phyloP scores from a whole-genome alignment of 164 flowering plant genomes.

The Macadamia integrifolia region DNA sequence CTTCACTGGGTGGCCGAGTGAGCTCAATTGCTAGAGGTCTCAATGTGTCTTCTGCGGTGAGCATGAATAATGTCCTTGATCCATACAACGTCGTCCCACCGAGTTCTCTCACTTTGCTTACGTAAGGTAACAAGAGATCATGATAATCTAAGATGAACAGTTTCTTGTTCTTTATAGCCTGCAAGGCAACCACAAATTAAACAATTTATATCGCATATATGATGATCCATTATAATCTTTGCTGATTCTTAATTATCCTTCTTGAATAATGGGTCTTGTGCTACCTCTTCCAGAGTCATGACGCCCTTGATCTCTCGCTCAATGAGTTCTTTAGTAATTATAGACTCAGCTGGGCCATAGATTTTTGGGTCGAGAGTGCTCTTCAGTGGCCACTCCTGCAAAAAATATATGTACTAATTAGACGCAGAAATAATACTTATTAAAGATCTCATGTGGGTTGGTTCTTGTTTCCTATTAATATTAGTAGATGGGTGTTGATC shows the following conservation, averaged over 20 bases:
- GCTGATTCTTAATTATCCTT: too few relatives aligned
- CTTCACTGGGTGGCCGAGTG: slow-evolving; percentile 37
- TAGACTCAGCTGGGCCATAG: slow-evolving; percentile 39
- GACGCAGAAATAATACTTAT: not conserved
- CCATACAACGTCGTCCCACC: slow-evolving; percentile 27
- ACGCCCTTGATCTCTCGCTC: slow-evolving; percentile 25
- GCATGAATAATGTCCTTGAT: slow-evolving; percentile 30
- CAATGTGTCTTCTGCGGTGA: slow-evolving; percentile 33
- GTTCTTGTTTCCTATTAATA: too few relatives aligned
- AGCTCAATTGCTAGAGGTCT: slow-evolving; percentile 69
- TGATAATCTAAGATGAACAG: slow-evolving; percentile 63
- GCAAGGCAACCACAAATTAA: slow-evolving; percentile 12
- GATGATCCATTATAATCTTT: too few relatives aligned
- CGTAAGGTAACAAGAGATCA: slow-evolving; percentile 52
- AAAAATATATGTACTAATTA: too few relatives aligned
- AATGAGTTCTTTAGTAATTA: slow-evolving; percentile 30
- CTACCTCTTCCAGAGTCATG: slow-evolving; percentile 36
- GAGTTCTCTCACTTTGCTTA: slow-evolving; percentile 28
- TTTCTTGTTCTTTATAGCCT: slow-evolving; percentile 53
- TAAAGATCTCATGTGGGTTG: not conserved
- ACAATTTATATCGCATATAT: not conserved
- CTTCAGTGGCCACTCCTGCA: slow-evolving; percentile 39
- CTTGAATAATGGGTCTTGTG: not conserved
- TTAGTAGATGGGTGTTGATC: too few relatives aligned
- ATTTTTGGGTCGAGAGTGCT: slow-evolving; percentile 38